Evolutionary conservation across 352 stramenopile species (phyloP), one percentile per base, ranked within the genome.

Genomic region (Blastocystis sp.): DNA sequence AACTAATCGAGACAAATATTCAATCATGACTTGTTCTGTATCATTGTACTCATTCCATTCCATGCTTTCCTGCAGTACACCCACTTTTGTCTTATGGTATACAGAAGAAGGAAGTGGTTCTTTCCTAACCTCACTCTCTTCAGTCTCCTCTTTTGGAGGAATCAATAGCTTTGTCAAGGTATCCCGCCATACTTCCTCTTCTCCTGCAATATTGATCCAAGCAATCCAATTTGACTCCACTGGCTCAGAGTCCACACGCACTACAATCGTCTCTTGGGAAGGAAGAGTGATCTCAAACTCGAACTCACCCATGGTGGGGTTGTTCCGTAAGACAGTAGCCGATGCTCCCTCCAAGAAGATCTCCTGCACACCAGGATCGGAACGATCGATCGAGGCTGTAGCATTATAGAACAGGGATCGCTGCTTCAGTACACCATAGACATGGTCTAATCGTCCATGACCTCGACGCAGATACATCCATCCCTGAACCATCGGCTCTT

Each of bases 61-160:
- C 67, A 97, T 94, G 7, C 94, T 93, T 93, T 98, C 66, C 98
- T 43, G 92, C 86, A 98, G 91, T 89, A 97, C 95, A 32, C 98
- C 94, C 21, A 98, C 91, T n/a, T 83, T 54, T n/a, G 29, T 21
- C 29, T 46, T 74, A 14, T 24, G 14, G 14, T 39, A 81, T 51
- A 83, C 75, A 7, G 58, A 65, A 0, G 12, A 11, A 29, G 59
- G 59, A 9, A 32, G n/a, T 52, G n/a, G 56, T 27, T 71, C 21
- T 43, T 52, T 61, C n/a, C 59, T 51, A n/a, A 54, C n/a, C n/a
- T 69, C 58, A 19, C 42, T 35, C n/a, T 69, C 35, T 29, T 21
- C 9, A 24, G 0, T 57, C 0, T 78, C 49, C 16, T 71, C 54
- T 29, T 58, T 63, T 43, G 29, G n/a, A 11, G 58, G 29, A 52